Percentiles rank a stretch among this genome's conserved stretches.
These are phyloP conservation scores for Aquilaria sinensis DNA, from an alignment of 345 rosid species.

Conservation along the genomic window DNA sequence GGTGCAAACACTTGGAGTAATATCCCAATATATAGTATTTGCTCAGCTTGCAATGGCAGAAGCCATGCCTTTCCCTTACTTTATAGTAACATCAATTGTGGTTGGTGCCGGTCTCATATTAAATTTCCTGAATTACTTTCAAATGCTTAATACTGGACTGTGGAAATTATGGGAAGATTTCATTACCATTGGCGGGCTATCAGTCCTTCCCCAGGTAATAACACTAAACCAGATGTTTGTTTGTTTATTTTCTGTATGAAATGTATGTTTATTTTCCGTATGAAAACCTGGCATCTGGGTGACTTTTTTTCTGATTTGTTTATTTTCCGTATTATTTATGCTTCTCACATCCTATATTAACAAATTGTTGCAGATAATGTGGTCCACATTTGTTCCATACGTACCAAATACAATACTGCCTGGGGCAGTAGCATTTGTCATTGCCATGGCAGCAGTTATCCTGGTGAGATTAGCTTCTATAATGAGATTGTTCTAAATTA, in stretches of 20 bases:
- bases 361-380: conserved; percentile 55
- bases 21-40: conserved; percentile 54
- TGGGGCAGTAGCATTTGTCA: conserved; percentile 46
- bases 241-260: neutral
- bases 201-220: conserved; percentile 75
- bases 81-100: conserved; percentile 44
- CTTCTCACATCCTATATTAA: conserved; percentile 4
- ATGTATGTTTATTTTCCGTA: neutral
- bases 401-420: conserved; percentile 67
- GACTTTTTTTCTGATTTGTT: no score
- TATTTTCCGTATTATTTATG: neutral
- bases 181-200: conserved; percentile 67
- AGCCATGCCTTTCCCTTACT: conserved; percentile 74
- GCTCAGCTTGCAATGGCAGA: conserved; percentile 78
- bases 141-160: conserved; percentile 37
- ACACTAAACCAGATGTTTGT: neutral
- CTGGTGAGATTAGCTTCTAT: conserved; percentile 43
- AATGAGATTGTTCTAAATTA: neutral
- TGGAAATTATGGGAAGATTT: conserved; percentile 91
- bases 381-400: conserved; percentile 88
- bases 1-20: conserved; percentile 80
- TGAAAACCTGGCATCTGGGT: no score
- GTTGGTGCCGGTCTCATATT: conserved; percentile 49
- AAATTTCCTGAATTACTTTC: conserved; percentile 50
- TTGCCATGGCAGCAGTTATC: conserved; percentile 53